A percentile compares a stretch with the other conserved stretches of the same genome.
Conservation (phyloP, 768 basidiomycete genomes). For the Kwoniella dejecticola region DNA sequence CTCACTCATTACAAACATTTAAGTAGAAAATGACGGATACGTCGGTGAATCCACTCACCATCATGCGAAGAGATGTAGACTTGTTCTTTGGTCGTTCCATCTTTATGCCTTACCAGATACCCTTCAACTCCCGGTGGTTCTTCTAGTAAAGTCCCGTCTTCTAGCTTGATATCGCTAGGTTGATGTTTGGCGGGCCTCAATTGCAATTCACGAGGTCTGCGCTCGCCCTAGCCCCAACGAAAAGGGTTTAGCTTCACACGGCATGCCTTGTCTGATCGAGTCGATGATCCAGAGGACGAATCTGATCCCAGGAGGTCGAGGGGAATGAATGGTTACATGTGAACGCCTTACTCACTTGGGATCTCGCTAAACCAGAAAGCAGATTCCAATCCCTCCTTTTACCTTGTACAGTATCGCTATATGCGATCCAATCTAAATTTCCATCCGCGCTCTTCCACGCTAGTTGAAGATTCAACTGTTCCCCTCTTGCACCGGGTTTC, state of each 20-base stretch:
- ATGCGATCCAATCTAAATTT: conserved; percentile 83
- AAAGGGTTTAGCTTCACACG: conserved; percentile 1
- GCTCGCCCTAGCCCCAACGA: conserved; percentile 19
- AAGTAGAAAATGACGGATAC: no score
- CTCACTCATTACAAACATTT: no score
- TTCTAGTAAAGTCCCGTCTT: conserved; percentile 61
- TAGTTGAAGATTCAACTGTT: conserved; percentile 62
- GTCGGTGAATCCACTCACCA: no score
- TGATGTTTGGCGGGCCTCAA: conserved; percentile 73
- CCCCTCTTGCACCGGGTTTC: conserved; percentile 55
- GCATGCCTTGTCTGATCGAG: no score
- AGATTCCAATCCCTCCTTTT: conserved; percentile 69
- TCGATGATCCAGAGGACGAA: no score
- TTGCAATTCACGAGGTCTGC: conserved; percentile 61
- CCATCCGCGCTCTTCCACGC: conserved; percentile 72
- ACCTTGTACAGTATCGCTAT: conserved; percentile 63
- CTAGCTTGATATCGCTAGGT: conserved; percentile 58
- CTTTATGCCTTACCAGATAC: conserved; percentile 61
- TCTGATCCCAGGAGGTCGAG: no score
- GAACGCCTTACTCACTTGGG: conserved; percentile 68
- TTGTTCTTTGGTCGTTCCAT: conserved; percentile 24
- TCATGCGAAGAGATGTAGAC: conserved; percentile 45
- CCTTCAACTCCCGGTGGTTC: conserved; percentile 87
- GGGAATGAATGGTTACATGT: no score
- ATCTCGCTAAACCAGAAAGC: conserved; percentile 72